Evolutionary conservation across 169 alveolate genomes (phyloP).

Genomic region (Plasmodium vivax): DNA sequence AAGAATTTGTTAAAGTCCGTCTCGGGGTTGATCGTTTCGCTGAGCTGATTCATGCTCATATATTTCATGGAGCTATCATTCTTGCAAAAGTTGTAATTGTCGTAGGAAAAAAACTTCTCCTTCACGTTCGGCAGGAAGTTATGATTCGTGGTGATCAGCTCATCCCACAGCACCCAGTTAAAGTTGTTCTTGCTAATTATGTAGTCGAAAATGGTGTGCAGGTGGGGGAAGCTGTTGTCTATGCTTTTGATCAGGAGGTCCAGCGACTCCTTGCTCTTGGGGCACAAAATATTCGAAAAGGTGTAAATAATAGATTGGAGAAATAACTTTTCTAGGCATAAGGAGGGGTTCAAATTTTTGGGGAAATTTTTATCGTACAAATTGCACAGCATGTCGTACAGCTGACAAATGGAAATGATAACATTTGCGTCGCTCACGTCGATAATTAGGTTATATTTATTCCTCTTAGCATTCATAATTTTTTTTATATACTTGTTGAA

Average conservation of each 20-base stretch:
- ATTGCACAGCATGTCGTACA: constrained; percentile 71
- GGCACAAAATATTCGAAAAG: constrained; percentile 61
- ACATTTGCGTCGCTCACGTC: constrained; percentile 73
- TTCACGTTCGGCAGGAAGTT: constrained; percentile 62
- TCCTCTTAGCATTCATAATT: constrained; percentile 66
- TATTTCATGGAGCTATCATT: constrained; percentile 63
- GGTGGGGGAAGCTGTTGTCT: constrained; percentile 62
- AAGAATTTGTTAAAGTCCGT: constrained; percentile 39
- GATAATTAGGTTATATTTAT: constrained; percentile 54
- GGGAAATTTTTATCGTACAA: constrained; percentile 74
- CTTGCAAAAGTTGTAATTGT: constrained; percentile 33
- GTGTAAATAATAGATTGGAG: constrained; percentile 63
- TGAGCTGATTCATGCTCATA: constrained; percentile 18
- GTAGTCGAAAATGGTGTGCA: constrained; percentile 70
- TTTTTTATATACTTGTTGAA: constrained; percentile 70
- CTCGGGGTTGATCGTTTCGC: constrained; percentile 48
- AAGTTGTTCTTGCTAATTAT: constrained; percentile 69
- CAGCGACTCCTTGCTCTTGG: constrained; percentile 48
- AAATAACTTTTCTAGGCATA: constrained; percentile 74
- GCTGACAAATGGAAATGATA: constrained; percentile 69
- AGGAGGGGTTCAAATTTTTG: constrained; percentile 45
- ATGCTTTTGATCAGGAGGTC: constrained; percentile 52
- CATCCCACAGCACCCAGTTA: constrained; percentile 76
- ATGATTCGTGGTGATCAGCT: constrained; percentile 71
- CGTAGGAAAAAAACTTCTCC: constrained; percentile 52